Evolutionary conservation across 805 yeast species (phyloP), one percentile per base, ranked within the genome.

Genomic region (Yueomyces sinensis): DNA sequence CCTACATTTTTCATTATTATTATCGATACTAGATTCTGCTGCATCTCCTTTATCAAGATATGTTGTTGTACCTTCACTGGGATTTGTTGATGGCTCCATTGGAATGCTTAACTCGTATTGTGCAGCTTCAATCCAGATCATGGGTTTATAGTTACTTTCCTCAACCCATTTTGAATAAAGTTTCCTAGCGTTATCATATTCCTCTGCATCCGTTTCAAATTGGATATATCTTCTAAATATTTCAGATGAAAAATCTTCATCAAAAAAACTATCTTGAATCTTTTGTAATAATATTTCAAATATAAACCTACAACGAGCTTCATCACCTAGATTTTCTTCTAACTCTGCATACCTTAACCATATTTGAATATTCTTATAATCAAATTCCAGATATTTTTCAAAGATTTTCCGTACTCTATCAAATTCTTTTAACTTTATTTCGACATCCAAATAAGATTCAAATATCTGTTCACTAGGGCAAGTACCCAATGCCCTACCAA

Each of bases 381-480:
- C 36, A 3, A 56, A 49, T 1, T 63, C 47, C 6, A 62, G 40
- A 59, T 69, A 71, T 47, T 72, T 76, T 42, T 76, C 82, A 50
- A 74, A 84, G 3, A 91, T 48, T 50, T 61, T 74, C 23, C 97
- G 60, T 6, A 79, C 86, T 25, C 95, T 58, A 40, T 80, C 93
- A 63, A 81, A 81, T 46, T 86, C 91, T 27, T 80, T 81, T 31
- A 87, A 52, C 35, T 64, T 59, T 27, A 61, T 61, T 50, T 89
- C 96, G 25, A 86, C 42, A 1, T 58, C 62, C 32, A 89, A 76
- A 55, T 91, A 91, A 39, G 63, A 64, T 40, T 59, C 61, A 49
- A 78, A 74, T 0, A 82, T 54, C 34, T 71, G 72, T 1, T 57
- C 61, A 47, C 74, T 77, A 0, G 83, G 80, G 30, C 70, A 66